Conservation (phyloP, 2,329 filamentous ascomycete species). For the Chrysoporthe deuterocubensis region DNA sequence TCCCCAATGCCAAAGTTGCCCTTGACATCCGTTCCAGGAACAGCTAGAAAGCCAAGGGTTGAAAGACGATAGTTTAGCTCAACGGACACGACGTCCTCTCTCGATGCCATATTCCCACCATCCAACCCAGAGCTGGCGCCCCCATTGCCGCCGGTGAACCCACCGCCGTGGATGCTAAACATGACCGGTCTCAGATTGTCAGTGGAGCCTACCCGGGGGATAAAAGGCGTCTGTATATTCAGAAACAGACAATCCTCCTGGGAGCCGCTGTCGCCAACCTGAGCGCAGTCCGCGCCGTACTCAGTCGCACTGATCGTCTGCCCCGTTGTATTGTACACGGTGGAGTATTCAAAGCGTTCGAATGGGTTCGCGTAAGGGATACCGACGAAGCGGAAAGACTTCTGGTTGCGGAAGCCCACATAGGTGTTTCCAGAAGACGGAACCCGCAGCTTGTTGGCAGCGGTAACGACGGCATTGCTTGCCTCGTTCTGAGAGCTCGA, state of each 20-base stretch:
- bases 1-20: constrained; percentile 58
- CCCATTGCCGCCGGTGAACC: constrained; percentile 47
- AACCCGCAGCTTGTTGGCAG: constrained; percentile 15
- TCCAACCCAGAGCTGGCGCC: constrained; percentile 36
- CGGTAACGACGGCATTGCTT: constrained; percentile 38
- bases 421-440: constrained; percentile 46
- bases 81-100: constrained; percentile 55
- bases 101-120: constrained; percentile 51
- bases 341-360: constrained; percentile 42
- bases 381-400: constrained; percentile 45
- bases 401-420: constrained; percentile 56
- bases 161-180: constrained; percentile 57
- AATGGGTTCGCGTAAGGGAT: constrained; percentile 25
- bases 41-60: constrained; percentile 54
- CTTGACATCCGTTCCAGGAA: constrained; percentile 53
- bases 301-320: constrained; percentile 49
- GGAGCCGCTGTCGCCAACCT: constrained; percentile 37
- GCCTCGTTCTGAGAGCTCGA: constrained; percentile 38
- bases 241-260: constrained; percentile 53
- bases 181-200: constrained; percentile 50
- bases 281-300: constrained; percentile 50
- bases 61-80: constrained; percentile 54
- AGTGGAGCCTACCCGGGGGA: constrained; percentile 35
- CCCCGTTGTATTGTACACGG: constrained; percentile 47
- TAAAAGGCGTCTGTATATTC: constrained; percentile 51